Evolutionary conservation across 768 basidiomycete genomes (phyloP), one percentile per base, ranked within the genome.

Genomic region (Cystobasidium onofrii): DNA sequence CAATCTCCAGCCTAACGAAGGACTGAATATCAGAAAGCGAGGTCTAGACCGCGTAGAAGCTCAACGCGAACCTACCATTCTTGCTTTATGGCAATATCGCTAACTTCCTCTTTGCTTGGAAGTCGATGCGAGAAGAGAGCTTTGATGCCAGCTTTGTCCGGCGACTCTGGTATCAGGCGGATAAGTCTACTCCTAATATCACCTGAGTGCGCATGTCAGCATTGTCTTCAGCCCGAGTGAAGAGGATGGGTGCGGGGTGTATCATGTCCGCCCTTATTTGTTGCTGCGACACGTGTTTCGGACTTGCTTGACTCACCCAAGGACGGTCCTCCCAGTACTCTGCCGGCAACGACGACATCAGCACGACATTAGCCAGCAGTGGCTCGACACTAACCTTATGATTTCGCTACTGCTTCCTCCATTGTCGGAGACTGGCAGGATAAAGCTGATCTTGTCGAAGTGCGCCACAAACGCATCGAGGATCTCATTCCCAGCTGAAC

Each of bases 361-460:
- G 34, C 43, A 23, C 23, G 36, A 65, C 50, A 29, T 39, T 33
- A 2, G 50, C 27, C 15, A 25, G 39, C 9, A 33, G 3, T 43
- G 17, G 17, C 36, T 1, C 34, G 18, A 57, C 6, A 61, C 17
- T 27, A 10, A 71, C 70, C 64, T 27, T 29, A 73, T 44, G 27
- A 76, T 74, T 65, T 96, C 93, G 76, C 90, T 90, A 1, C 92
- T 95, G 1, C 91, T 92, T 54, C 94, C 94, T 0, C 94, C 94
- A 80, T 97, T 92, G 79, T 97, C 94, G 6, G 92, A 94, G 36
- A 97, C 91, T 4, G 94, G 94, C 39, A 97, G 84, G 29, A 93
- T 60, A 88, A 78, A 93, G 92, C 78, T 87, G 88, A 27, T 90
- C 88, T 74, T 84, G 78, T 20, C 84, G 34, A 71, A 75, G 13